Percentiles rank a stretch among this genome's conserved stretches.
Conservation (phyloP, 2,329 filamentous ascomycete species). For the Bipolaris bicolor region DNA sequence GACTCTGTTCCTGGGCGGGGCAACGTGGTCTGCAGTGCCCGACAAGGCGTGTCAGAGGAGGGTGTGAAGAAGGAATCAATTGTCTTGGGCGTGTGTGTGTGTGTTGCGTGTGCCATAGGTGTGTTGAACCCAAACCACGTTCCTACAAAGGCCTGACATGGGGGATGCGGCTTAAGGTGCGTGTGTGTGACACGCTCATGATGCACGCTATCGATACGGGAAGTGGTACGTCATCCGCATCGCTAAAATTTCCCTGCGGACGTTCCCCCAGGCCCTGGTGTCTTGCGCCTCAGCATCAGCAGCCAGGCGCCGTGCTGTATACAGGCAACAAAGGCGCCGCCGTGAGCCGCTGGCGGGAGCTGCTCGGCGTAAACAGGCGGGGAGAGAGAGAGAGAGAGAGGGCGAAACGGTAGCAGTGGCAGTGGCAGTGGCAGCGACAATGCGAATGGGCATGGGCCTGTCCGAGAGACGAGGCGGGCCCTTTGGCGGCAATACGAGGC, state of each 20-base stretch:
- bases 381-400: not conserved
- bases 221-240: slow-evolving; percentile 15
- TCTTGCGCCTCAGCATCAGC: not conserved
- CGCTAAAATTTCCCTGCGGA: slow-evolving; percentile 6
- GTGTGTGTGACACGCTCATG: slow-evolving; percentile 1
- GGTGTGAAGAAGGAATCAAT: not conserved
- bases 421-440: slow-evolving; percentile 1
- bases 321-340: not conserved
- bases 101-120: not conserved
- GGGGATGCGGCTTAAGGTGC: not conserved
- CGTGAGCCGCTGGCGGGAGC: not conserved
- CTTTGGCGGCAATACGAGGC: slow-evolving; percentile 20
- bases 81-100: not conserved
- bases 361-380: not conserved
- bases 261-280: not conserved
- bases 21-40: slow-evolving; percentile 2
- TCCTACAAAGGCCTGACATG: slow-evolving; percentile 5
- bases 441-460: slow-evolving; percentile 16
- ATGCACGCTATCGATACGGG: slow-evolving; percentile 14
- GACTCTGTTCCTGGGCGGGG: slow-evolving; percentile 2
- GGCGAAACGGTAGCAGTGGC: slow-evolving; percentile 6
- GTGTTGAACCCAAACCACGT: slow-evolving; percentile 1
- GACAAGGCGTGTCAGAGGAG: slow-evolving; percentile 21
- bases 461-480: slow-evolving; percentile 14
- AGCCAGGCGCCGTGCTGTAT: not conserved